phyloP scores from a whole-genome alignment of 306 rosid genomes.

The Glycyrrhiza uralensis region DNA sequence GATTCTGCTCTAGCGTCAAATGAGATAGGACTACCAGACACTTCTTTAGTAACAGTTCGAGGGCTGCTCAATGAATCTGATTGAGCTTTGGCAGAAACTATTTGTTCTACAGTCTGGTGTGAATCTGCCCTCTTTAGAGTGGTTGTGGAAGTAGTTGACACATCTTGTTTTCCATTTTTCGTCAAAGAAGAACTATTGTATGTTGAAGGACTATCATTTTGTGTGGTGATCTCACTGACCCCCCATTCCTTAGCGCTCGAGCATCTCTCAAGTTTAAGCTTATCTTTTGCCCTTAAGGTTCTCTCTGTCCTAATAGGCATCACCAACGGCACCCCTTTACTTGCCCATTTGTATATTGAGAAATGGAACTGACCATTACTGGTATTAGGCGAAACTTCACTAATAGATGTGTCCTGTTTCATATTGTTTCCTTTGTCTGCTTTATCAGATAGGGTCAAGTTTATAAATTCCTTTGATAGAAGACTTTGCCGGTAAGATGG shows the following conservation, averaged over 20 bases:
- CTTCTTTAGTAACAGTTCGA: slow-evolving; percentile 21
- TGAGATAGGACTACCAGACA: slow-evolving; percentile 15
- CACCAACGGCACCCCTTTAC: slow-evolving; percentile 68
- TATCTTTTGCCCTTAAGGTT: slow-evolving; percentile 45
- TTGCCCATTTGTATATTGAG: slow-evolving; percentile 94
- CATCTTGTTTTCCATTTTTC: slow-evolving; percentile 31
- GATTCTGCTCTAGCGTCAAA: slow-evolving; percentile 19
- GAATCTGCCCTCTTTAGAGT: slow-evolving; percentile 27
- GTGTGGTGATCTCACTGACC: slow-evolving; percentile 26
- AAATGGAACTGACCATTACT: slow-evolving; percentile 64
- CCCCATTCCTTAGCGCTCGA: slow-evolving; percentile 38
- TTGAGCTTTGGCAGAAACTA: slow-evolving; percentile 28
- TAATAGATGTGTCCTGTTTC: slow-evolving; percentile 33
- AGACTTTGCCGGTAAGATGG: slow-evolving; percentile 32
- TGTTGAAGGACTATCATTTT: slow-evolving; percentile 25
- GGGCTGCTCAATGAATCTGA: slow-evolving; percentile 28
- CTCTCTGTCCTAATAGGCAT: slow-evolving; percentile 61
- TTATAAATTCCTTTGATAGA: slow-evolving; percentile 38
- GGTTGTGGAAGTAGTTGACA: slow-evolving; percentile 23
- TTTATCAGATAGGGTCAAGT: slow-evolving; percentile 33
- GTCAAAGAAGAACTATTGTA: slow-evolving; percentile 20
- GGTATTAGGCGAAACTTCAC: slow-evolving; percentile 33
- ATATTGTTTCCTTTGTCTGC: slow-evolving; percentile 33
- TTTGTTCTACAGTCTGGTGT: slow-evolving; percentile 12
- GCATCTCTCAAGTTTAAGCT: slow-evolving; percentile 37